Conservation (phyloP, 352 stramenopile genomes). For the Globisporangium paddicum region DNA sequence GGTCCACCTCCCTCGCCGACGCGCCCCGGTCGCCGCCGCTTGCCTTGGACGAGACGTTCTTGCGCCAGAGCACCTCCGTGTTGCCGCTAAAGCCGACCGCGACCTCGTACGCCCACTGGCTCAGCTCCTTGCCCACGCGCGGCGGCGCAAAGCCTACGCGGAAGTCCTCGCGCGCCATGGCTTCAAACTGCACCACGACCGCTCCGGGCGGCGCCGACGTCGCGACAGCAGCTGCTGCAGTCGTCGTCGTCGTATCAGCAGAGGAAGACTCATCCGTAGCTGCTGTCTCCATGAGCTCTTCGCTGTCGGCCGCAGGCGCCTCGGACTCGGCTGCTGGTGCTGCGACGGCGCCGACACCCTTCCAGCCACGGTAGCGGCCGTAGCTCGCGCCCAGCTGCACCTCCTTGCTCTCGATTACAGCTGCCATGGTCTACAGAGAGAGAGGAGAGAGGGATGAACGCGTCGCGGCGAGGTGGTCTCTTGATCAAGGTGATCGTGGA, state of each 20-base stretch:
- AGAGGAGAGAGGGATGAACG: too few species aligned
- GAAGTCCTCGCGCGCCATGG: conserved; percentile 54
- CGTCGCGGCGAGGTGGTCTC: too few species aligned
- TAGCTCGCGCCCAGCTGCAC: conserved; percentile 44
- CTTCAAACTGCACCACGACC: conserved; percentile 69
- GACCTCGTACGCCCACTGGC: conserved; percentile 62
- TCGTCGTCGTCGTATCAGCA: too few species aligned
- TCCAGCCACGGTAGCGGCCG: conserved; percentile 55
- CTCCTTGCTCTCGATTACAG: conserved; percentile 20
- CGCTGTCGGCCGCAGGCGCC: conserved; percentile 1
- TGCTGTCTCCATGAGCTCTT: conserved; percentile 2
- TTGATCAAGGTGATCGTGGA: too few species aligned
- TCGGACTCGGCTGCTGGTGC: background rate
- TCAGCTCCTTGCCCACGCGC: conserved; percentile 6
- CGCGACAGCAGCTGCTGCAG: background rate
- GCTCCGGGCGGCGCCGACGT: conserved; percentile 18
- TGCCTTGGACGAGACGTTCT: conserved; percentile 20
- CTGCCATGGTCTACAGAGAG: background rate
- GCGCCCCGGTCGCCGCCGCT: conserved; percentile 10
- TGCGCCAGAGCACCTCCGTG: conserved; percentile 67
- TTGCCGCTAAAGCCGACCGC: conserved; percentile 67
- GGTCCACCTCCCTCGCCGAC: conserved; percentile 38
- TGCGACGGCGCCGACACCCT: conserved; percentile 8
- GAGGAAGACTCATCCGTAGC: background rate
- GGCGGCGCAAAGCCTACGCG: conserved; percentile 58